Evolutionary conservation across 306 rosid species (phyloP).

Genomic region (Comarum palustre): DNA sequence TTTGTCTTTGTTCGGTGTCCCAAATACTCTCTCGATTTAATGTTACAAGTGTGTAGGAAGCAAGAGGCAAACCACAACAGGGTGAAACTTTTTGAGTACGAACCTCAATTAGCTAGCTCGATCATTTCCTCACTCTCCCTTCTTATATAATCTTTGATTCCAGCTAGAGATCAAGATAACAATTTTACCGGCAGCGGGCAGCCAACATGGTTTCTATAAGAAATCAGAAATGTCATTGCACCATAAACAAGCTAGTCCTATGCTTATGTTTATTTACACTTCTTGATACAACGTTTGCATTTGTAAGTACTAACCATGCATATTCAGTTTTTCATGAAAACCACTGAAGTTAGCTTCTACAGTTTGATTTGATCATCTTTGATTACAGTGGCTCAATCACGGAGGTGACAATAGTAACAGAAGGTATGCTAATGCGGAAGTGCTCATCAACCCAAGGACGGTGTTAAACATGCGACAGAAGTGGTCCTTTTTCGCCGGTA

Average conservation of each 20-base stretch:
- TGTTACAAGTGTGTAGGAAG: background rate
- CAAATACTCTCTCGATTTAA: no score
- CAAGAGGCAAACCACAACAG: background rate
- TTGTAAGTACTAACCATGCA: constrained; percentile 1
- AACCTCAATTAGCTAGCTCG: background rate
- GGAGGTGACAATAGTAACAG: constrained; percentile 30
- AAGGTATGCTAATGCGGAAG: constrained; percentile 26
- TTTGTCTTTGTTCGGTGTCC: no score
- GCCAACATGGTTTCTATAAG: constrained; percentile 9
- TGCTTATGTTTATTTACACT: constrained; percentile 10
- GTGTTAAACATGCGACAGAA: constrained; percentile 20
- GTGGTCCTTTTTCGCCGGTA: constrained; percentile 34
- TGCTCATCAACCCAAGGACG: constrained; percentile 23
- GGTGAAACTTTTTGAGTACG: background rate
- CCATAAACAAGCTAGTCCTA: constrained; percentile 4
- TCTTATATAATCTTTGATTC: background rate
- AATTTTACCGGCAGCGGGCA: background rate
- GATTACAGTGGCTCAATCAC: constrained; percentile 38
- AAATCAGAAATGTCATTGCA: background rate
- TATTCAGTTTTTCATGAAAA: background rate
- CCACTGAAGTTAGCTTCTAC: background rate
- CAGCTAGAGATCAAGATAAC: background rate
- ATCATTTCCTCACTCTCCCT: background rate
- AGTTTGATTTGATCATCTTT: background rate
- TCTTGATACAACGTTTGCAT: constrained; percentile 14